Evolutionary conservation across 352 stramenopile genomes (phyloP), one percentile per base, ranked within the genome.

Genomic region (Phytophthora quininea): DNA sequence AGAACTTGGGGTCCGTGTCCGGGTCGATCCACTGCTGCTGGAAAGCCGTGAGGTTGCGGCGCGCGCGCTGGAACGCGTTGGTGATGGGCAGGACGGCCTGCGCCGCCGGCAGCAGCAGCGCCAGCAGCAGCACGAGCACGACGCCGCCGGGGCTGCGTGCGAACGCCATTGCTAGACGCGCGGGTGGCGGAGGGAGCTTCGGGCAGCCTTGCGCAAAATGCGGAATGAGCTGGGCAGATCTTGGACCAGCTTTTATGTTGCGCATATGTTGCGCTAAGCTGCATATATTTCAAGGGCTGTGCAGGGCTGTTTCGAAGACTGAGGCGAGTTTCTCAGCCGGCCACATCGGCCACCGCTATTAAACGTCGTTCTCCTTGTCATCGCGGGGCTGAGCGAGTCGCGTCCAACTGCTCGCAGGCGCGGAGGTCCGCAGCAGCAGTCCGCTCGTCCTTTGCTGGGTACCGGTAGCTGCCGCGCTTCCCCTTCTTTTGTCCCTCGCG

Each of bases 11-110:
- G 30, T 90, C 84, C 60, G 89, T 96, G 48, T 87, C 78, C 3
- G 89, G 87, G 63, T 96, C 87, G 60, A 96, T 90, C 87, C 87
- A 96, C 54, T 78, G 59, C 54, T 55, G 54, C 45, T 74, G 64
- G 32, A 75, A 65, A 11, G 67, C 74, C 59, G 69, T 77, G 62
- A 80, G 75, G 59, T 88, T 91, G 4, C 65, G 66, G 35, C 73
- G 54, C 47, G 58, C 57, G 37, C 61, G 70, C 31, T 68, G 54
- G 32, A 68, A 47, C 54, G 69, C 77, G 14, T 52, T 46, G 32
- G 59, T 64, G 49, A 76, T 69, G 51, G 73, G 69, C 43, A 57
- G 42, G 9, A 67, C 54, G n/a, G 77, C 78, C 14, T 71, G 7
- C 19, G 40, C 51, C 3, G 58, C 12, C 31, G 67, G 57, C 12